Conservation (phyloP, 495 filamentous ascomycete genomes). For the Ramalina peruviana region DNA sequence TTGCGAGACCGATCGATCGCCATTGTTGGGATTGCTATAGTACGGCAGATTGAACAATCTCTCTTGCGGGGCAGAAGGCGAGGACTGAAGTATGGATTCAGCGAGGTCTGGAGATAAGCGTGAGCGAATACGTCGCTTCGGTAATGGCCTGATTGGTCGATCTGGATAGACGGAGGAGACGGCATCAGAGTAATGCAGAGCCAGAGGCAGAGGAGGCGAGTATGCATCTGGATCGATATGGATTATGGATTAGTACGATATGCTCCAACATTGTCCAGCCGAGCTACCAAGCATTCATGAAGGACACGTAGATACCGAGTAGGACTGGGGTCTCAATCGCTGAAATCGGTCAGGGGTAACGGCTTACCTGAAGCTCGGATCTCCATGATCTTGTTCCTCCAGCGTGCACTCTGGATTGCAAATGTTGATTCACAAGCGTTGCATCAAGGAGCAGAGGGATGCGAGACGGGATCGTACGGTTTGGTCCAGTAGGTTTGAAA, state of each 20-base stretch:
- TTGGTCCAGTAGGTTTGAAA: too few relatives aligned
- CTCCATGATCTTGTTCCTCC: too few relatives aligned
- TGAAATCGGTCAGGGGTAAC: too few relatives aligned
- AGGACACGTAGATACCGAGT: too few relatives aligned
- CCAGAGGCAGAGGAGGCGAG: constrained; percentile 13
- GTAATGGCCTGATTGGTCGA: constrained; percentile 84
- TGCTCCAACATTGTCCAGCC: too few relatives aligned
- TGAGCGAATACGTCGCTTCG: constrained; percentile 72
- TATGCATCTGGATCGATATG: constrained; percentile 8
- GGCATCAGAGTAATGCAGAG: constrained; percentile 45
- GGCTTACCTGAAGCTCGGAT: too few relatives aligned
- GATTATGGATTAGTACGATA: constrained; percentile 5
- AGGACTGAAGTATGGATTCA: constrained; percentile 67
- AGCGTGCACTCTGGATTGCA: too few relatives aligned
- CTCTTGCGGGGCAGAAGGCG: constrained; percentile 47
- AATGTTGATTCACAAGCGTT: too few relatives aligned
- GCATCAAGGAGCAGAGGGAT: too few relatives aligned
- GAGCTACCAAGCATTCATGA: too few relatives aligned
- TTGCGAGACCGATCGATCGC: neutral
- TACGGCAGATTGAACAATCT: constrained; percentile 69
- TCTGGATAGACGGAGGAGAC: constrained; percentile 67
- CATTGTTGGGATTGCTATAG: constrained; percentile 8
- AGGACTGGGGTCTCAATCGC: too few relatives aligned
- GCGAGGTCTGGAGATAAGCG: constrained; percentile 73
- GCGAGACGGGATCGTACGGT: too few relatives aligned